Percentiles rank a stretch among this genome's conserved stretches.
Evolutionary conservation across 306 rosid genomes (phyloP).

Genomic region (Rubus idaeus): DNA sequence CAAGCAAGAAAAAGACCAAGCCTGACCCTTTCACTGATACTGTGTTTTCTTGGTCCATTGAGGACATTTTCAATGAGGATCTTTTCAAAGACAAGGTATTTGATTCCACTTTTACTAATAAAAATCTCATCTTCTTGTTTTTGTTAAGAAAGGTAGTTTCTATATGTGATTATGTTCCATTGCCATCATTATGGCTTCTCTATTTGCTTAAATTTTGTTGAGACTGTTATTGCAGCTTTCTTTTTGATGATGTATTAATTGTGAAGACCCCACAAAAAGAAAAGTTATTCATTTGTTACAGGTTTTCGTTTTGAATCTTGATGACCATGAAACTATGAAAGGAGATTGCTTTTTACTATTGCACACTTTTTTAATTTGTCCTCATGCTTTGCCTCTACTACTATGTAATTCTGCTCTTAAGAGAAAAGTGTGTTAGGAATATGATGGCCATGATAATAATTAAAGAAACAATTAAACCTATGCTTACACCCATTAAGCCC

Average conservation of each 20-base stretch:
- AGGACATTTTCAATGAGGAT: conserved; percentile 44
- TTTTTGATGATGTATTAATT: background rate
- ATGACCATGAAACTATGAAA: background rate
- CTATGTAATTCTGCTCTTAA: background rate
- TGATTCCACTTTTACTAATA: background rate
- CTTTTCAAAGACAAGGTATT: conserved; percentile 44
- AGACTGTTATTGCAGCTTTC: background rate
- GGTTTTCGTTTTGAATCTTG: background rate
- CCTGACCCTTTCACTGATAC: conserved; percentile 24
- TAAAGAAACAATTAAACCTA: no score
- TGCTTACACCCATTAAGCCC: no score
- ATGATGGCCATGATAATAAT: no score
- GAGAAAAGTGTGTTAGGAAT: no score
- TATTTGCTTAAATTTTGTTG: background rate
- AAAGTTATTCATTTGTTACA: background rate
- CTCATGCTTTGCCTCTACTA: background rate
- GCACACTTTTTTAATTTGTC: background rate
- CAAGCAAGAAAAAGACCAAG: conserved; percentile 17
- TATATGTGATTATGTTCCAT: background rate
- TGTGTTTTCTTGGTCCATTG: conserved; percentile 61
- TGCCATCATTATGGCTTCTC: background rate
- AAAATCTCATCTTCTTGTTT: background rate
- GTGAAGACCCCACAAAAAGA: background rate
- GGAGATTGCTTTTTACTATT: background rate
- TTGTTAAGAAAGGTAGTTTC: background rate